Percentiles rank a stretch among this genome's conserved stretches.
Conservation (phyloP, 345 rosid species). For the Pseudoturritis turrita region DNA sequence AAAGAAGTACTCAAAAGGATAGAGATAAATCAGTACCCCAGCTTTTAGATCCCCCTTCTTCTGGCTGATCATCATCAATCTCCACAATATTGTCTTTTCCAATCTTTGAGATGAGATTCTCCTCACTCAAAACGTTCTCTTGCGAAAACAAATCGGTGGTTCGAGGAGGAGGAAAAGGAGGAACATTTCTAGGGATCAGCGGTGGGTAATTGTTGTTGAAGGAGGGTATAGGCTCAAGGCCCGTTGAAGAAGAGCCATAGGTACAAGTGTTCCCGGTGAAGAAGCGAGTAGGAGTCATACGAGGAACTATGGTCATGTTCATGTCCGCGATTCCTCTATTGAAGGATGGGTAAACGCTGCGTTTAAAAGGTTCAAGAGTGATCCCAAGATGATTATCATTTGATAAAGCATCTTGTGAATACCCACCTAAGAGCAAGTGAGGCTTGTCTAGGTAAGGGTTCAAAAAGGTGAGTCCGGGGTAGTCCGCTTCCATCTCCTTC, state of each 20-base stretch:
- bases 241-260: slow-evolving; percentile 3
- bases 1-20: slow-evolving; percentile 18
- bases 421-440: slow-evolving; percentile 29
- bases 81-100: slow-evolving; percentile 6
- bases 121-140: background rate
- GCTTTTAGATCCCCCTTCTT: slow-evolving; percentile 1
- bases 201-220: background rate
- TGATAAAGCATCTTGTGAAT: slow-evolving; percentile 27
- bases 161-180: slow-evolving; percentile 11
- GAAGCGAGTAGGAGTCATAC: slow-evolving; percentile 22
- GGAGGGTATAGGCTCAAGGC: background rate
- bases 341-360: background rate
- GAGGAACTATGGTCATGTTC: slow-evolving; percentile 6
- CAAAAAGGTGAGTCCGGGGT: background rate
- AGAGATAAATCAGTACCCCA: slow-evolving; percentile 21
- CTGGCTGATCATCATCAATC: slow-evolving; percentile 20
- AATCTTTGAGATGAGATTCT: slow-evolving; percentile 26
- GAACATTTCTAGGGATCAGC: background rate
- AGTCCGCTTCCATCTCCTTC: slow-evolving; percentile 20
- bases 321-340: background rate
- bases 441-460: slow-evolving; percentile 23
- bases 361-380: slow-evolving; percentile 20
- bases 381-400: slow-evolving; percentile 33
- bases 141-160: background rate
- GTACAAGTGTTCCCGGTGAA: slow-evolving; percentile 4